Conservation (phyloP, 306 rosid genomes). For the Cucurbita ficifolia region DNA sequence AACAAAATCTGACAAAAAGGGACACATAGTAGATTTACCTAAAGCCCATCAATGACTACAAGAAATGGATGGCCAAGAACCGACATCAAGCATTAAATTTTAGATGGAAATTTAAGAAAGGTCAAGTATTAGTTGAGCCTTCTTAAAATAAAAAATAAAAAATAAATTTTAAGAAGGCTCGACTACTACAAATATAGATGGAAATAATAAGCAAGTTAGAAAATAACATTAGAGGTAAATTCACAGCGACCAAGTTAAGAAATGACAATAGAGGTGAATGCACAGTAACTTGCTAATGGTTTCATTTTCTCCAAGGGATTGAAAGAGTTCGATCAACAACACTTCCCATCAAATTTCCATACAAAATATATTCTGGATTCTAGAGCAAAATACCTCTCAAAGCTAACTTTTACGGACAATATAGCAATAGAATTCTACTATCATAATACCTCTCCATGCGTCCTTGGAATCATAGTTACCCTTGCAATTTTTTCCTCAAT, state of each 20-base stretch:
- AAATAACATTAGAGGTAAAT: neutral
- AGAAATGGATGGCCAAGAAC: neutral
- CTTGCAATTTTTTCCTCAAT: constrained; percentile 81
- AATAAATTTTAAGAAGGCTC: neutral
- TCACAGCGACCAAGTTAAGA: neutral
- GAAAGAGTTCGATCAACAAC: neutral
- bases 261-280: neutral
- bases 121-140: too few relatives aligned
- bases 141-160: too few relatives aligned
- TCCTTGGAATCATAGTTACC: constrained; percentile 71
- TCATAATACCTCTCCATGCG: constrained; percentile 63
- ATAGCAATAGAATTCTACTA: neutral
- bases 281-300: neutral
- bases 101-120: too few relatives aligned
- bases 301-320: neutral
- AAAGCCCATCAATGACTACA: neutral
- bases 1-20: neutral
- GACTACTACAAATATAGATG: neutral
- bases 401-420: neutral
- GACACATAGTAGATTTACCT: neutral
- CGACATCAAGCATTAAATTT: neutral
- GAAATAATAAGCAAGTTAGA: neutral
- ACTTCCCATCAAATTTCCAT: neutral
- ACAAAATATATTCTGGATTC: neutral
- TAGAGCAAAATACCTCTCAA: neutral